These are phyloP conservation scores for Annona squamosa DNA, from an alignment of 164 flowering plant genomes.

Conservation along the genomic window DNA sequence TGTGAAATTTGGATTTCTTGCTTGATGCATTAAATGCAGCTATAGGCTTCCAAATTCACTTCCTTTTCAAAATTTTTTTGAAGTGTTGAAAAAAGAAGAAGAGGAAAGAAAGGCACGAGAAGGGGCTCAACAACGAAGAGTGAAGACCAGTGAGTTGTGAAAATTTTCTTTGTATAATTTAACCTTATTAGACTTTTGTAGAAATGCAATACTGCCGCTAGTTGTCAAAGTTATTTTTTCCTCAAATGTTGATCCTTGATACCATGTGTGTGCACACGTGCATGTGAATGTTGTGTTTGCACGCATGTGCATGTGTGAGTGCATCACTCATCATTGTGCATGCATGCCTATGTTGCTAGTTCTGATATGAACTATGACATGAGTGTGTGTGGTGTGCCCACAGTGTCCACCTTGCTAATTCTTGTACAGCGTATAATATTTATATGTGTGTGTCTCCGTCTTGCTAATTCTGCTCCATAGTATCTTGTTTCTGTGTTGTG, in stretches of 20 bases:
- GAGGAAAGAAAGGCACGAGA: constrained; percentile 62
- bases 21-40: neutral
- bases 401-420: no score
- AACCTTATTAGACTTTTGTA: neutral
- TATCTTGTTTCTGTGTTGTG: no score
- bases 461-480: no score
- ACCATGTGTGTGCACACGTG: no score
- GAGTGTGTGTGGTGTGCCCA: no score
- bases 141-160: constrained; percentile 40
- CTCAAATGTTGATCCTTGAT: neutral
- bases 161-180: neutral
- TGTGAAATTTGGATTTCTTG: neutral
- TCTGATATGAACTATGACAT: no score
- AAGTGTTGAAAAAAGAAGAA: constrained; percentile 84
- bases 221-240: neutral
- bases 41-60: neutral
- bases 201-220: neutral
- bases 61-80: neutral
- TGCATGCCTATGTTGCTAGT: no score
- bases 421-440: no score
- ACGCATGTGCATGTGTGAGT: no score
- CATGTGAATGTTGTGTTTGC: no score
- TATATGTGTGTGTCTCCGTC: no score
- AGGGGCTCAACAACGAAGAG: constrained; percentile 25
- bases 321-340: no score